A percentile compares a stretch with the other conserved stretches of the same genome.
Conservation (phyloP, 2,329 filamentous ascomycete genomes). For the Fusarium secorum region DNA sequence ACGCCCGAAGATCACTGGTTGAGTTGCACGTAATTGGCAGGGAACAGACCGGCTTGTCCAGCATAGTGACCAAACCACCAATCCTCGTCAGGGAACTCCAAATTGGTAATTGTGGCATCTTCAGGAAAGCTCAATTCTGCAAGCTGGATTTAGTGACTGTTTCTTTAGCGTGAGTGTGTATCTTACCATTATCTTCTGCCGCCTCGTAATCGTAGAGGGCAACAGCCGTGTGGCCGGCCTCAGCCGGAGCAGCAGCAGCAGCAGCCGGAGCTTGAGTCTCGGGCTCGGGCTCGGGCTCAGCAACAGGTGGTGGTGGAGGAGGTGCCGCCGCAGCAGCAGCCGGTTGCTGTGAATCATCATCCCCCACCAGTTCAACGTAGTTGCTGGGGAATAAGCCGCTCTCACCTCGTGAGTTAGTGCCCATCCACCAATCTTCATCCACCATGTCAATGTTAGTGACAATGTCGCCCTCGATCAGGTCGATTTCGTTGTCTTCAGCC, state of each 20-base stretch:
- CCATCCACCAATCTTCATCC: conserved; percentile 99
- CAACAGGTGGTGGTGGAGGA: conserved; percentile 44
- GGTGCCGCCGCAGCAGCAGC: conserved; percentile 40
- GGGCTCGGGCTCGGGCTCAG: conserved; percentile 46
- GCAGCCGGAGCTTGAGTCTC: conserved; percentile 47
- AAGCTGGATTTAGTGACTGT: conserved; percentile 37
- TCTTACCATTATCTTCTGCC: conserved; percentile 85
- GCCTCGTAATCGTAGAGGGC: conserved; percentile 97
- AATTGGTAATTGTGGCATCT: conserved; percentile 78
- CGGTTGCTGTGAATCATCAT: conserved; percentile 59
- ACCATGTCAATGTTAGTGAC: conserved; percentile 96
- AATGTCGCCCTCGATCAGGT: conserved; percentile 85
- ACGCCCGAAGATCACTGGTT: conserved; percentile 43
- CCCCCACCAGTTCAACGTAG: conserved; percentile 88
- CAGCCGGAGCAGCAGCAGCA: conserved; percentile 46
- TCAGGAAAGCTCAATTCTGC: conserved; percentile 84
- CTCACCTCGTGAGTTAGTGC: conserved; percentile 84
- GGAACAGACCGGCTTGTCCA: conserved; percentile 84
- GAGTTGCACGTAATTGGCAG: conserved; percentile 73
- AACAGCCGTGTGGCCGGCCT: conserved; percentile 72
- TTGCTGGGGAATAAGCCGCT: conserved; percentile 94
- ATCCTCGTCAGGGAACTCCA: conserved; percentile 97
- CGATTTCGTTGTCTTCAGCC: conserved; percentile 95
- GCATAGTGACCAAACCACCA: conserved; percentile 96
- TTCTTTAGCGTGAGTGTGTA: not conserved